These are phyloP conservation scores for Boechera retrofracta DNA, from an alignment of 345 rosid species.

Conservation along the genomic window DNA sequence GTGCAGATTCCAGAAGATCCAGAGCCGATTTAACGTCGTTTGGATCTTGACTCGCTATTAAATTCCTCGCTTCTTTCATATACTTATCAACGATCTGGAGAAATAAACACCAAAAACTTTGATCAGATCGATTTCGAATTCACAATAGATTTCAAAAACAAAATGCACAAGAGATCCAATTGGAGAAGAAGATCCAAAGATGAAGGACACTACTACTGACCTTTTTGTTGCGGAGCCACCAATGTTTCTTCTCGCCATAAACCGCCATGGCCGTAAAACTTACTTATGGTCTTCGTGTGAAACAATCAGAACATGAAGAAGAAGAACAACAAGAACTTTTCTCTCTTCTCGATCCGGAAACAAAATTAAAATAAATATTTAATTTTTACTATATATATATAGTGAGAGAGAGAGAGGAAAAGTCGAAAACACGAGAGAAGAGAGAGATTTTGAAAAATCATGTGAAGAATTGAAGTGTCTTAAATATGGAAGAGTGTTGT, in stretches of 20 bases:
- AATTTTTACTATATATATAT: neutral
- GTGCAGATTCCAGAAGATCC: conserved; percentile 75
- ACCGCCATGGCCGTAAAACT: conserved; percentile 42
- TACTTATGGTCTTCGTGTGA: conserved; percentile 6
- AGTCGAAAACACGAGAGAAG: conserved; percentile 32
- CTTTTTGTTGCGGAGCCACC: conserved; percentile 51
- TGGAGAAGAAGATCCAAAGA: conserved; percentile 1
- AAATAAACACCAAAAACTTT: neutral
- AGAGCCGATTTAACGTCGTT: conserved; percentile 67
- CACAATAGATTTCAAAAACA: neutral
- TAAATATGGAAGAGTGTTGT: conserved; percentile 44
- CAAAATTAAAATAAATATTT: neutral
- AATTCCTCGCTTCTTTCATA: conserved; percentile 71
- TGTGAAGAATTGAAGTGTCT: conserved; percentile 45
- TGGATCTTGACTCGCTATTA: conserved; percentile 72
- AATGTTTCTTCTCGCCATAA: conserved; percentile 47
- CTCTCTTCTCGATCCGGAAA: conserved; percentile 35
- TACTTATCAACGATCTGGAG: conserved; percentile 75
- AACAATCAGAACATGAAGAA: conserved; percentile 32
- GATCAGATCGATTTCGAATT: conserved; percentile 26
- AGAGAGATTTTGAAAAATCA: conserved; percentile 29
- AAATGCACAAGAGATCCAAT: conserved; percentile 1
- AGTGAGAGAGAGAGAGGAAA: conserved; percentile 23
- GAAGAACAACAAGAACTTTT: neutral
- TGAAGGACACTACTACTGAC: conserved; percentile 6